phyloP scores from a whole-genome alignment of 179 eudicot species.

The Pouteria campechiana region DNA sequence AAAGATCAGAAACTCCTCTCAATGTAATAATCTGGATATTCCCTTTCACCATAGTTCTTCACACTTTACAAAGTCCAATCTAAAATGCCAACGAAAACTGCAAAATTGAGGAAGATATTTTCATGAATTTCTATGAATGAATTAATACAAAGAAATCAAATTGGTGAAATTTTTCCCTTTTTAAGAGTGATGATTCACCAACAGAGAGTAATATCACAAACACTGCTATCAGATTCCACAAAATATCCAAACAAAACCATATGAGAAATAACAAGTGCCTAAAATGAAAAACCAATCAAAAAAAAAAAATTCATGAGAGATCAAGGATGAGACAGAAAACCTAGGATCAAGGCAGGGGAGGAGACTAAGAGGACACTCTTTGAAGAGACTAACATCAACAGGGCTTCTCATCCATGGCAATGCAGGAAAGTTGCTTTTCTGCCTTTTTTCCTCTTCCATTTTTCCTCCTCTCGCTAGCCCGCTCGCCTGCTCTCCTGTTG shows the following conservation, averaged over 20 bases:
- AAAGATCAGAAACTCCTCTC: too few relatives aligned
- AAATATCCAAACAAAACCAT: too few relatives aligned
- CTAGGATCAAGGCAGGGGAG: constrained; percentile 65
- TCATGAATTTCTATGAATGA: too few relatives aligned
- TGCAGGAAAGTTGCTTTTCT: constrained; percentile 38
- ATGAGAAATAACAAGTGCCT: not conserved
- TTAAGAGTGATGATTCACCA: not conserved
- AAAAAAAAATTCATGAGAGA: not conserved
- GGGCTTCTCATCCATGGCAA: constrained; percentile 92
- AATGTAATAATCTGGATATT: too few relatives aligned
- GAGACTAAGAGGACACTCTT: constrained; percentile 37
- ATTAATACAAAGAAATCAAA: too few relatives aligned
- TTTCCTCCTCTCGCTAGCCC: too few relatives aligned
- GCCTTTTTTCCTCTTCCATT: constrained; percentile 16
- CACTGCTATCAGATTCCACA: not conserved
- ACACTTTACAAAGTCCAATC: too few relatives aligned
- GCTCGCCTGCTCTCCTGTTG: too few relatives aligned
- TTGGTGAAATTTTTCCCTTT: too few relatives aligned
- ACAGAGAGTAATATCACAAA: not conserved
- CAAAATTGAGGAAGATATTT: too few relatives aligned
- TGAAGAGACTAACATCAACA: constrained; percentile 34
- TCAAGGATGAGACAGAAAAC: constrained; percentile 8
- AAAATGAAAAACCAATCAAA: not conserved
- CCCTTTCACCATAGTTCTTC: too few relatives aligned
- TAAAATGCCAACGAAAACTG: too few relatives aligned